Percentiles rank a stretch among this genome's conserved stretches.
Conservation (phyloP, 371 early-diverging fungal species). For the Mortierella sp. region DNA sequence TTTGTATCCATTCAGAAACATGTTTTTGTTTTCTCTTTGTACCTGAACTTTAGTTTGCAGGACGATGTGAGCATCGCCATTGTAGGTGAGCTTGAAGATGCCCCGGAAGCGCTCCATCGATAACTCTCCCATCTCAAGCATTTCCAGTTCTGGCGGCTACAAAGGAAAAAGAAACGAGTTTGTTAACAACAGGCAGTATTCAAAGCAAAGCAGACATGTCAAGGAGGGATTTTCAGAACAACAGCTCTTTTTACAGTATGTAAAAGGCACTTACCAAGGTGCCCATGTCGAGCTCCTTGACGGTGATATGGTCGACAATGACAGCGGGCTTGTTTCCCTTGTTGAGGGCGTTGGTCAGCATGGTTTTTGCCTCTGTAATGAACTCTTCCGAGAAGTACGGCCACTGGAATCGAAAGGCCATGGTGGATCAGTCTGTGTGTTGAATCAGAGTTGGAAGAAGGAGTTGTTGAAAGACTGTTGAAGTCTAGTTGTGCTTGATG, state of each 20-base stretch:
- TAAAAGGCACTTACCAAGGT: constrained; percentile 72
- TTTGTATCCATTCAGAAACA: background rate
- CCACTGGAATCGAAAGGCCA: constrained; percentile 98
- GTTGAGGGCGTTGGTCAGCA: constrained; percentile 92
- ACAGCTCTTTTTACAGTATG: too few relatives aligned
- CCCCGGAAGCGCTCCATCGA: constrained; percentile 93
- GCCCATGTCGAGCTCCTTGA: constrained; percentile 95
- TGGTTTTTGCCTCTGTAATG: constrained; percentile 84
- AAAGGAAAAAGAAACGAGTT: background rate
- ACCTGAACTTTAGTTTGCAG: constrained; percentile 96
- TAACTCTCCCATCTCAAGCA: constrained; percentile 97
- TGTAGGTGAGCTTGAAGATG: constrained; percentile 94
- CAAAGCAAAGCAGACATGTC: background rate
- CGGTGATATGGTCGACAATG: constrained; percentile 91
- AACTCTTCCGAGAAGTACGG: constrained; percentile 89
- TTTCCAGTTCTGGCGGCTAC: constrained; percentile 96
- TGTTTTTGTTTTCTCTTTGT: constrained; percentile 6
- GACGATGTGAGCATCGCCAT: constrained; percentile 93
- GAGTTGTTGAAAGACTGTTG: constrained; percentile 35
- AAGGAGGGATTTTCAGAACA: too few relatives aligned
- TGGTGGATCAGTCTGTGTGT: constrained; percentile 49
- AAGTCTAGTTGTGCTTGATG: constrained; percentile 13
- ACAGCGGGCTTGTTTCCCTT: constrained; percentile 92
- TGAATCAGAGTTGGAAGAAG: background rate
- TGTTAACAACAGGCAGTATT: background rate